Conservation (phyloP, 768 basidiomycete genomes). For the Lentinus brumalis region DNA sequence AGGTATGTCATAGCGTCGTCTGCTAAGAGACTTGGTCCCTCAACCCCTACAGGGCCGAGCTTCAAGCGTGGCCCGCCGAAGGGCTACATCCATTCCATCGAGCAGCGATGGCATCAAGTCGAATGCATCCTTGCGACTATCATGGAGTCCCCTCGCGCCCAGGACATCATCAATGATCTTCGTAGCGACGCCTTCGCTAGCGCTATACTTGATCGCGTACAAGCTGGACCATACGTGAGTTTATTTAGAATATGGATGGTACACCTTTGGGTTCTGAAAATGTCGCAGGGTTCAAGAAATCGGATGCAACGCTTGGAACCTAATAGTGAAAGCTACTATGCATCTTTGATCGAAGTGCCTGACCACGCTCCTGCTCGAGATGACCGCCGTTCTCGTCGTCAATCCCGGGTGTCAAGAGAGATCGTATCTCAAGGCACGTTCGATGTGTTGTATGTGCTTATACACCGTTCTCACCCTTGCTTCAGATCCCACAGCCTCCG, state of each 20-base stretch:
- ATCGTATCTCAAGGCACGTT: slow-evolving; percentile 56
- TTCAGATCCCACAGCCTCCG: slow-evolving; percentile 23
- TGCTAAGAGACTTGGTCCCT: background rate
- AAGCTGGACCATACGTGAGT: slow-evolving; percentile 77
- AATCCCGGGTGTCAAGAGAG: slow-evolving; percentile 77
- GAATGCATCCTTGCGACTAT: slow-evolving; percentile 87
- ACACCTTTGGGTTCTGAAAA: background rate
- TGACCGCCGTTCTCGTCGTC: slow-evolving; percentile 51
- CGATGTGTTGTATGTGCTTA: background rate
- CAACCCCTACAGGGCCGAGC: slow-evolving; percentile 56
- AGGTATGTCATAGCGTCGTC: slow-evolving; percentile 58
- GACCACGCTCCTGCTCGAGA: slow-evolving; percentile 18
- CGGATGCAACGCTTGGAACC: slow-evolving; percentile 34
- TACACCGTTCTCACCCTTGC: background rate
- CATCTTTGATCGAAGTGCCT: slow-evolving; percentile 35
- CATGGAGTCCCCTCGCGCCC: slow-evolving; percentile 67
- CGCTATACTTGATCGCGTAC: slow-evolving; percentile 76
- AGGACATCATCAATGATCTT: slow-evolving; percentile 61
- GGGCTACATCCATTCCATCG: slow-evolving; percentile 92
- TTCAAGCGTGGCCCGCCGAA: slow-evolving; percentile 86
- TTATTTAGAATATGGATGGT: background rate
- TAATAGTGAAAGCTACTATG: slow-evolving; percentile 25
- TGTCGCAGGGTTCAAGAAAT: slow-evolving; percentile 66
- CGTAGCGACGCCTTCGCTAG: slow-evolving; percentile 74
- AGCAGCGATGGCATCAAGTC: slow-evolving; percentile 89